Evolutionary conservation across 2,329 filamentous ascomycete genomes (phyloP).

Genomic region (Whalleya microplaca): DNA sequence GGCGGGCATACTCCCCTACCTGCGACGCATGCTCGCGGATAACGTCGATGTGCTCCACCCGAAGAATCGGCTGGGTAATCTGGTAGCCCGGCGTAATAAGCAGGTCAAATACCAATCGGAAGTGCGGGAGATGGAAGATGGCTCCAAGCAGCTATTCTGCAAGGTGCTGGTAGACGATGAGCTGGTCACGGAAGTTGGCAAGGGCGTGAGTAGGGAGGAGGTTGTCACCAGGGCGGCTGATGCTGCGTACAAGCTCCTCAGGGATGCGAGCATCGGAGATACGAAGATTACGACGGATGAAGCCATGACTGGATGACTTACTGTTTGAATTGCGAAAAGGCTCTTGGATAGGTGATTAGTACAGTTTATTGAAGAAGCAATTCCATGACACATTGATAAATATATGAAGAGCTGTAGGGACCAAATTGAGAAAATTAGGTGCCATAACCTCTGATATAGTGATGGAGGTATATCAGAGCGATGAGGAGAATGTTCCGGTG

Average conservation of each 20-base stretch:
- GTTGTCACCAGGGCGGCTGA: constrained; percentile 60
- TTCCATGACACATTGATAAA: not conserved
- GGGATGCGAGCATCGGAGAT: not conserved
- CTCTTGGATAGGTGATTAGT: not conserved
- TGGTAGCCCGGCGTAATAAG: constrained; percentile 50
- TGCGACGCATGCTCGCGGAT: constrained; percentile 64
- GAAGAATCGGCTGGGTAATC: constrained; percentile 69
- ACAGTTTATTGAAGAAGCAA: not conserved
- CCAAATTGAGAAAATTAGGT: no score
- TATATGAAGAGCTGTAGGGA: no score
- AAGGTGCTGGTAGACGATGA: constrained; percentile 52
- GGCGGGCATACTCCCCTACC: constrained; percentile 66
- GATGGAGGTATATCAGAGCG: no score
- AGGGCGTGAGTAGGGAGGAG: constrained; percentile 54
- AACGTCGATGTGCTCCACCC: constrained; percentile 63
- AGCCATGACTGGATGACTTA: constrained; percentile 7
- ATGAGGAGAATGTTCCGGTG: no score
- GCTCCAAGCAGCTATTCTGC: constrained; percentile 43
- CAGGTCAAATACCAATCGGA: constrained; percentile 58
- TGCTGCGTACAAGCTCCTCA: constrained; percentile 41
- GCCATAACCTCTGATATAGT: no score
- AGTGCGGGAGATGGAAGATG: constrained; percentile 21
- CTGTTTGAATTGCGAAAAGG: not conserved
- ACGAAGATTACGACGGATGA: not conserved
- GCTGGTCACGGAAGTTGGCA: constrained; percentile 48